phyloP scores from a whole-genome alignment of 192 early-diverging fungal species.

The Backusella sp. region DNA sequence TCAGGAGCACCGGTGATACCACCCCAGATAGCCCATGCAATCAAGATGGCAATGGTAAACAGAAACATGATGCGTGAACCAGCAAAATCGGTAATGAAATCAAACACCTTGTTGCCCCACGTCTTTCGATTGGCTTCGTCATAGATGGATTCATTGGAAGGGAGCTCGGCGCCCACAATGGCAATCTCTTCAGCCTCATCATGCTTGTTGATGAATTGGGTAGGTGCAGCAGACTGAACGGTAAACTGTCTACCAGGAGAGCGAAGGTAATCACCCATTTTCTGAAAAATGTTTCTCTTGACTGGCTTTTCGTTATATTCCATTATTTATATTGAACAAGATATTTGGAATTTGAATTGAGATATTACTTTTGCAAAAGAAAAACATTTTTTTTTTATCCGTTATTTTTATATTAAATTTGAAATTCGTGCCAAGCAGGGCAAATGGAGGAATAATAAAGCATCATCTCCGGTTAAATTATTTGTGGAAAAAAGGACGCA shows the following conservation, averaged over 20 bases:
- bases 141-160: background rate
- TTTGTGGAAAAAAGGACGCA: background rate
- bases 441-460: background rate
- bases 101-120: background rate
- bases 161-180: background rate
- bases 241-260: conserved; percentile 2
- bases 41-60: background rate
- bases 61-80: conserved; percentile 15
- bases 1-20: conserved; percentile 4
- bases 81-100: conserved; percentile 7
- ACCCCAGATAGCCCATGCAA: conserved; percentile 19
- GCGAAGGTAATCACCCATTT: background rate
- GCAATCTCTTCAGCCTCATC: background rate
- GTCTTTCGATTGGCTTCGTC: background rate
- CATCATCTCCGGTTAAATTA: background rate
- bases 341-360: background rate
- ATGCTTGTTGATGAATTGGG: background rate
- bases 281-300: background rate
- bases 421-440: background rate
- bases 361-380: background rate
- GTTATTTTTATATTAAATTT: background rate
- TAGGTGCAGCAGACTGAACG: background rate
- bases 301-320: background rate
- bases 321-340: background rate
- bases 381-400: background rate